Evolutionary conservation across 352 stramenopile species (phyloP).

Genomic region (Phytophthora pistaciae): DNA sequence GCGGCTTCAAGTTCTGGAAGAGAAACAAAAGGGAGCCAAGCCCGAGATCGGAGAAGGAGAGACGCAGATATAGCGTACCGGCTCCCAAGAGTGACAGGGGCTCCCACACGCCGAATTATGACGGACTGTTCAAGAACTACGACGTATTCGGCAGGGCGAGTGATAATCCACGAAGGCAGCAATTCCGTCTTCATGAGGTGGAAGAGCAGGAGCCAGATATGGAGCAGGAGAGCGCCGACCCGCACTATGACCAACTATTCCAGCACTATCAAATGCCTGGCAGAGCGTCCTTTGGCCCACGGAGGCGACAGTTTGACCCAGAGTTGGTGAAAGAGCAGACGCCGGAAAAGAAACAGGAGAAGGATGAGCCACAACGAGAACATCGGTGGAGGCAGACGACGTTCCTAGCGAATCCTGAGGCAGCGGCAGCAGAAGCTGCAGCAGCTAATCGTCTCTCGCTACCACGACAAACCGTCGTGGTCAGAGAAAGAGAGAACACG

Average conservation of each 20-base stretch:
- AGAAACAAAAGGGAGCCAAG: conserved; percentile 18
- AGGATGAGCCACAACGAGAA: conserved; percentile 13
- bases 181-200: background rate
- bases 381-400: conserved; percentile 33
- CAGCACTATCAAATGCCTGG: background rate
- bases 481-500: conserved; percentile 19
- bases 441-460: conserved; percentile 15
- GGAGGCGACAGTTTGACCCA: background rate
- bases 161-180: conserved; percentile 4
- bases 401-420: conserved; percentile 30
- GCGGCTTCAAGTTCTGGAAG: conserved; percentile 34
- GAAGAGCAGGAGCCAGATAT: conserved; percentile 7
- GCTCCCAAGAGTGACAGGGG: conserved; percentile 11
- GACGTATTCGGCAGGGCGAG: conserved; percentile 26
- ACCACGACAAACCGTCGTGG: background rate
- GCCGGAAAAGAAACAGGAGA: conserved; percentile 30
- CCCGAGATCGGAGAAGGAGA: conserved; percentile 7
- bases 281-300: background rate
- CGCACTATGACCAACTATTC: background rate
- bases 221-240: conserved; percentile 13
- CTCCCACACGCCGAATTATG: conserved; percentile 49
- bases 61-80: conserved; percentile 18
- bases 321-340: conserved; percentile 11
- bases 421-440: conserved; percentile 30
- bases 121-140: conserved; percentile 47